Evolutionary conservation across 352 stramenopile genomes (phyloP).

Genomic region (Pythium pectinolyticum): DNA sequence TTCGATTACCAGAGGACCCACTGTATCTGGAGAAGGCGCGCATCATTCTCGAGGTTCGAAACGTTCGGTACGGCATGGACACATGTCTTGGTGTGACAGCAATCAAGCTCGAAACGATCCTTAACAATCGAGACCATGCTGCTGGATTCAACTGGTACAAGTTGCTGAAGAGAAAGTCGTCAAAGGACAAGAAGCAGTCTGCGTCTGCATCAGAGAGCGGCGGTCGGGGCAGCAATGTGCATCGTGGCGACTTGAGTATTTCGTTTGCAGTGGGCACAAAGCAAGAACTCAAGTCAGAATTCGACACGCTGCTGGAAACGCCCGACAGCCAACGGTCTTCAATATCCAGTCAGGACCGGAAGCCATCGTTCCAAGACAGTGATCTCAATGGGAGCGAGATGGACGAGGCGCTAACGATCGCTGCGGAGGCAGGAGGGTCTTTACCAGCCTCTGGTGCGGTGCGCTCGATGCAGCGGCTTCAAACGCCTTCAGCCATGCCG

Average conservation of each 20-base stretch:
- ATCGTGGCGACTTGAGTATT: slow-evolving; percentile 71
- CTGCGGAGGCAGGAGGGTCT: slow-evolving; percentile 35
- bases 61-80: slow-evolving; percentile 83
- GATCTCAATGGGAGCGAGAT: slow-evolving; percentile 40
- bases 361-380: slow-evolving; percentile 22
- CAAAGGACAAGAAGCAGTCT: slow-evolving; percentile 51
- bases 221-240: slow-evolving; percentile 44
- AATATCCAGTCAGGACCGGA: slow-evolving; percentile 6
- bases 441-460: slow-evolving; percentile 55
- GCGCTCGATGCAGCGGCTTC: slow-evolving; percentile 63
- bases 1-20: slow-evolving; percentile 67
- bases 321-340: slow-evolving; percentile 31
- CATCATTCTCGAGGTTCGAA: slow-evolving; percentile 86
- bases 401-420: slow-evolving; percentile 30
- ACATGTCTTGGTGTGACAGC: slow-evolving; percentile 82
- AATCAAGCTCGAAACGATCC: slow-evolving; percentile 78
- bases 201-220: slow-evolving; percentile 30
- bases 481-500: slow-evolving; percentile 52
- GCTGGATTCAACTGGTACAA: slow-evolving; percentile 89
- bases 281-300: slow-evolving; percentile 69
- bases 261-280: slow-evolving; percentile 86
- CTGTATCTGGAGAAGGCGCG: slow-evolving; percentile 64
- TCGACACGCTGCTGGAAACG: slow-evolving; percentile 43
- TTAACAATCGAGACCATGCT: slow-evolving; percentile 71
- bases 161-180: slow-evolving; percentile 75